Evolutionary conservation across 495 filamentous ascomycete species (phyloP), one percentile per base, ranked within the genome.

Genomic region (Tuber aestivum): DNA sequence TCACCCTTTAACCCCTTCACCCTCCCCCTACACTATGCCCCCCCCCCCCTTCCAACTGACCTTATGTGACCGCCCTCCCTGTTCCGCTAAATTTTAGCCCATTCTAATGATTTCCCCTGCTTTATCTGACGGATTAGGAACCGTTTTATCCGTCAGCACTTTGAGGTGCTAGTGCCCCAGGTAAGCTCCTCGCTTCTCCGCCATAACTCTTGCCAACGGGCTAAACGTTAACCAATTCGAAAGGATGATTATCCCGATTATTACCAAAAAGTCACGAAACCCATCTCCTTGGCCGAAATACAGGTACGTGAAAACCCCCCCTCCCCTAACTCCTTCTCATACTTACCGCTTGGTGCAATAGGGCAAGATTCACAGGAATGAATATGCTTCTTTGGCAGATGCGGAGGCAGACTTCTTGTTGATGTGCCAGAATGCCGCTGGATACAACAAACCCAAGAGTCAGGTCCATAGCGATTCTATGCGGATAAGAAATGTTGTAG

Each of bases 201-300:
- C 61, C 72, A 45, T 70, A 42, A 69, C 42, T 65, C 27, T 65
- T 23, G 37, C 20, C 42, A 50, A 70, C 42, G 45, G 72, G 71
- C 80, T 20, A 73, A 69, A 50, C 71, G 77, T 77, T 77, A 38
- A 72, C 70, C 69, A 41, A 42, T 35, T 48, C 65, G n/a, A 35
- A 61, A 83, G 86, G 84, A 85, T 41, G 77, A 84, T 68, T 78
- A 86, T 50, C 86, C 89, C 14, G 85, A 87, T 70, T 90, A 90
- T 81, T 90, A 90, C 81, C 82, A 86, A 70, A 82, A 85, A 77
- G 88, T 88, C 72, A 84, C 81, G 44, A 83, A 88, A 20, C 89
- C 89, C 10, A 86, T 90, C 50, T 86, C 89, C 1, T 79, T 90
- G 73, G 86, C 89, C 70, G 87, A 85, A n/a, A 87, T 90, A 42